A percentile compares a stretch with the other conserved stretches of the same genome.
Conservation (phyloP, 257 asterid species). For the Solanum peruvianum region DNA sequence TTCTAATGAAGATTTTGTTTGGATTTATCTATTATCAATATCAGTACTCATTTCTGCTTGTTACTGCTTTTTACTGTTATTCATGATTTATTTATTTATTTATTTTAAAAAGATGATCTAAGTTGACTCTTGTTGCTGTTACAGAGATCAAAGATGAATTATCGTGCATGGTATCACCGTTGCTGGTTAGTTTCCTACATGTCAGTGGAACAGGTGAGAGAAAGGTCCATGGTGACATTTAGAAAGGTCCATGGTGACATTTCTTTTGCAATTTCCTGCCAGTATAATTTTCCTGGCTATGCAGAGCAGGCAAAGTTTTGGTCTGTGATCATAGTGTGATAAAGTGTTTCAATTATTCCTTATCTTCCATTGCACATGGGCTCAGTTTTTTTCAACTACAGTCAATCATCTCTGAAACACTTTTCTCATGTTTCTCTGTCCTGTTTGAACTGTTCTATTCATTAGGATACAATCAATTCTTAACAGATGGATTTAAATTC, state of each 20-base stretch:
- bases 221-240: not conserved
- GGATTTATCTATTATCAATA: not conserved
- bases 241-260: not conserved
- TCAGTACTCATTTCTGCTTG: not conserved
- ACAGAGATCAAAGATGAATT: conserved; percentile 89
- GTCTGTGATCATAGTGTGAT: not conserved
- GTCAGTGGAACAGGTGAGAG: conserved; percentile 60
- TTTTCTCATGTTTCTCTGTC: not conserved
- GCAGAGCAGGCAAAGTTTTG: not conserved
- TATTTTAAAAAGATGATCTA: not conserved
- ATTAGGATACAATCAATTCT: not conserved
- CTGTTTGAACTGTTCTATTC: not conserved
- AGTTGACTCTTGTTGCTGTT: conserved; percentile 3
- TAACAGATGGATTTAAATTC: not conserved
- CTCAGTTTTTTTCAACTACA: not conserved
- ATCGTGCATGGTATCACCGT: conserved; percentile 96
- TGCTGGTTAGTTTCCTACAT: conserved; percentile 92
- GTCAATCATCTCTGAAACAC: not conserved
- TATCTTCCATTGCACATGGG: not conserved
- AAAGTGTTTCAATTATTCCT: not conserved
- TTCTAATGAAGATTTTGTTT: not conserved
- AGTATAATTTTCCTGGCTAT: conserved; percentile 2
- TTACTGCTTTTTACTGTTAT: not conserved
- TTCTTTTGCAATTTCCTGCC: not conserved
- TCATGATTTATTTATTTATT: not conserved